Percentiles rank a stretch among this genome's conserved stretches.
Conservation (phyloP, 1,139 yeast species). For the Sugiyamaella novakii region DNA sequence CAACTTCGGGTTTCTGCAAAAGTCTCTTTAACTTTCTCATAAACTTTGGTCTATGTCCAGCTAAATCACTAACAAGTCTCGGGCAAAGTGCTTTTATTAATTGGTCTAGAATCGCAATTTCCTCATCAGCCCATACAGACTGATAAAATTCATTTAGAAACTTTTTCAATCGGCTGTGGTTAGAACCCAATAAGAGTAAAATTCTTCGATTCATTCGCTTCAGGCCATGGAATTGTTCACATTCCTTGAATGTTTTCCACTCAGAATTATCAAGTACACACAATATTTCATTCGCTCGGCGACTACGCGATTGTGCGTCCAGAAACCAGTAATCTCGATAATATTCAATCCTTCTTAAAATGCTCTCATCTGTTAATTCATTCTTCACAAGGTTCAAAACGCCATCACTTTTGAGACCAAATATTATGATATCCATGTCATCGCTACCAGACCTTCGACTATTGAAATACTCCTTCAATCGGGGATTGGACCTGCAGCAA, state of each 20-base stretch:
- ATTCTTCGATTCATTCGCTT: conserved; percentile 3
- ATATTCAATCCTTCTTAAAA: conserved; percentile 3
- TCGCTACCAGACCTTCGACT: not conserved
- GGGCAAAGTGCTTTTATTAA: conserved; percentile 8
- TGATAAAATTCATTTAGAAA: not conserved
- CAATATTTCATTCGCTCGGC: conserved; percentile 4
- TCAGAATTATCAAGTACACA: not conserved
- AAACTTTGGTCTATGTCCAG: not conserved
- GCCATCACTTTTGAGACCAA: not conserved
- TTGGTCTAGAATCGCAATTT: not conserved
- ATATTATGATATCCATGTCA: not conserved
- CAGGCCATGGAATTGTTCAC: conserved; percentile 7
- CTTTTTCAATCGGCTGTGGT: conserved; percentile 1
- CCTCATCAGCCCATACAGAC: conserved; percentile 7
- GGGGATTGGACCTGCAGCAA: not conserved
- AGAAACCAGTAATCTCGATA: conserved; percentile 11
- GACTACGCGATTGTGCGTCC: conserved; percentile 7
- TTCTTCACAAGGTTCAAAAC: not conserved
- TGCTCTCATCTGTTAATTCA: not conserved
- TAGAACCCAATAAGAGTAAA: conserved; percentile 7
- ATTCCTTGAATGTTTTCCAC: conserved; percentile 6
- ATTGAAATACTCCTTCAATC: not conserved
- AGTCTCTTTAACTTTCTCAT: not conserved
- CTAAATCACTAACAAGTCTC: conserved; percentile 5
- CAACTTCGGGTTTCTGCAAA: not conserved